Base-by-base conservation (phyloP, 768 basidiomycete species). In the Thelephora aurantiotincta region DNA sequence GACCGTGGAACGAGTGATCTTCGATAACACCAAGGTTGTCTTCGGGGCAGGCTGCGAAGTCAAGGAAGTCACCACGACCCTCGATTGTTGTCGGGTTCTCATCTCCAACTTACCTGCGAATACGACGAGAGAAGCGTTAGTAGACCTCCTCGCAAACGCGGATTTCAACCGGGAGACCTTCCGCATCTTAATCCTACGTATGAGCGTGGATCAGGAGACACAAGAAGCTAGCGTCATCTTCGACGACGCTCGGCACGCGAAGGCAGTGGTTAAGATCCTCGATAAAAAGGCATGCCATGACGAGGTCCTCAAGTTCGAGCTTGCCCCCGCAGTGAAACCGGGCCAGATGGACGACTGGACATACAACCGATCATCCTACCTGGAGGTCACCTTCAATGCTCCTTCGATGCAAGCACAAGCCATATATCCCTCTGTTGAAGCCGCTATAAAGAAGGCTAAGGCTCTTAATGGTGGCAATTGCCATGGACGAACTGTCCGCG, bases 321-420 rank as follows among this genome's bases (percentile, higher is more conserved):
- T 72, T 26, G 60, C 63, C 35, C 57, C 68, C 16, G 22, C 16
- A 16, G 38, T 16, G 34, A 61, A 60, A 46, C 50, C 63, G 11
- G 65, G 65, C 34, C 64, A 66, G 6, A 75, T 76, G 75, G 68
- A 55, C 9, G 60, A 58, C 16, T 61, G 57, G 7, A 53, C 61
- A 2, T 41, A 41, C 14, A 41, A 22, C 5, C 61, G 60, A 3
- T 62, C 64, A 23, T 41, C 57, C 3, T 63, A 74, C 11, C 54
- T 80, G 44, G 68, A 65, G 0, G 65, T 80, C 41, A 69, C 66
- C 12, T 82, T 78, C 74, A 64, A 59, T 6, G 59, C 61, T 0
- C 77, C 77, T 1, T 72, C 70, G 14, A 54, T 56, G 5, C 59
- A 58, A 41, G 38, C 14, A 18, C 22, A 18, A 22, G 38, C 38